Evolutionary conservation across 108 stramenopile species (phyloP).

Genomic region (Cyclostephanos tholiformis): DNA sequence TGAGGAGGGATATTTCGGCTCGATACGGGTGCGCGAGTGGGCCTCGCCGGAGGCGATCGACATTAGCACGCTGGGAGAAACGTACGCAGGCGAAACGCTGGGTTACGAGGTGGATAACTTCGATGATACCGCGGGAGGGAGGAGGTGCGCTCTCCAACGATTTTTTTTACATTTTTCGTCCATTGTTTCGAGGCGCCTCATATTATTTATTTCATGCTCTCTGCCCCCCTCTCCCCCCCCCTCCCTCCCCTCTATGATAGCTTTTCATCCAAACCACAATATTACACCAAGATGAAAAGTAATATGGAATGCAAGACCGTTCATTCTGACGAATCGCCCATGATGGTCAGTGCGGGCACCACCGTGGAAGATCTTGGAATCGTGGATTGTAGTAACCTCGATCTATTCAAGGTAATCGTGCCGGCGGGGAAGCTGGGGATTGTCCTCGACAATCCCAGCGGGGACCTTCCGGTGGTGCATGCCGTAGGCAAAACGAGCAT

Average conservation of each 20-base stretch:
- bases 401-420: slow-evolving; percentile 44
- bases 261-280: too few species aligned
- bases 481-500: slow-evolving; percentile 82
- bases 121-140: not conserved
- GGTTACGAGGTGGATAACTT: not conserved
- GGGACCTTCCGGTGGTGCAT: slow-evolving; percentile 75
- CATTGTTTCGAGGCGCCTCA: too few species aligned
- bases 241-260: too few species aligned
- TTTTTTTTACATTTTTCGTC: too few species aligned
- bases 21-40: not conserved
- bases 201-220: too few species aligned
- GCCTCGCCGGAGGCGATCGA: not conserved
- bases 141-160: not conserved
- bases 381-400: slow-evolving; percentile 22
- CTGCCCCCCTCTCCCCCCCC: too few species aligned
- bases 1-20: not conserved
- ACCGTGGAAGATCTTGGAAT: slow-evolving; percentile 33
- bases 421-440: slow-evolving; percentile 80
- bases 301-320: slow-evolving; percentile 36
- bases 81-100: not conserved
- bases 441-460: slow-evolving; percentile 85
- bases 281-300: slow-evolving; percentile 15
- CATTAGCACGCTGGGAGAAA: not conserved
- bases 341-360: slow-evolving; percentile 34
- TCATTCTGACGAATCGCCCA: slow-evolving; percentile 2